A percentile compares a stretch with the other conserved stretches of the same genome.
phyloP scores from a whole-genome alignment of 441 rosid genomes.

The California macrophylla region DNA sequence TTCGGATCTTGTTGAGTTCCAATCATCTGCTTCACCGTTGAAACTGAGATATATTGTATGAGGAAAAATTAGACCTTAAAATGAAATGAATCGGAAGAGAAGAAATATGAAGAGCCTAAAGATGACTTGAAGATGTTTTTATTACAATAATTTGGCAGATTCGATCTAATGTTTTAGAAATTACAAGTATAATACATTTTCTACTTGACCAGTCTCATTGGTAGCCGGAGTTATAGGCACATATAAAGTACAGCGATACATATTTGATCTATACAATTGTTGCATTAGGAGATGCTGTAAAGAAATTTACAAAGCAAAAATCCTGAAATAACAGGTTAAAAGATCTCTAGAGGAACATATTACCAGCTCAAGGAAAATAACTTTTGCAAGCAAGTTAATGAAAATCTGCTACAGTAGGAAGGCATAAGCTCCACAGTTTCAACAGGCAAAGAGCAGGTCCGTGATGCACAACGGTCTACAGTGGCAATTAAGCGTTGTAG shows the following conservation, averaged over 20 bases:
- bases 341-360: not conserved
- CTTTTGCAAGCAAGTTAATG: slow-evolving; percentile 75
- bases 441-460: slow-evolving; percentile 86
- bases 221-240: not conserved
- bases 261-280: not conserved
- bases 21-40: slow-evolving; percentile 36
- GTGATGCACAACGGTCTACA: slow-evolving; percentile 95
- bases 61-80: slow-evolving; percentile 17
- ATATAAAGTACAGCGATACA: not conserved
- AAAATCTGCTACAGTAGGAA: slow-evolving; percentile 80
- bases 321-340: not conserved
- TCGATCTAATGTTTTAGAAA: not conserved
- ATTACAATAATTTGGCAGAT: not conserved
- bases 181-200: not conserved
- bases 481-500: slow-evolving; percentile 73
- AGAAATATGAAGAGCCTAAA: not conserved
- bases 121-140: not conserved
- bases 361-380: slow-evolving; percentile 88
- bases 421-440: slow-evolving; percentile 98
- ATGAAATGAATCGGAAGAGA: not conserved
- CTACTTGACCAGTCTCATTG: not conserved
- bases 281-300: not conserved
- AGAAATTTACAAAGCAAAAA: not conserved
- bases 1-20: slow-evolving; percentile 59
- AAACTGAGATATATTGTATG: slow-evolving; percentile 29